Conservation (phyloP, 148 eudicot species). For the Camellia granthamiana region DNA sequence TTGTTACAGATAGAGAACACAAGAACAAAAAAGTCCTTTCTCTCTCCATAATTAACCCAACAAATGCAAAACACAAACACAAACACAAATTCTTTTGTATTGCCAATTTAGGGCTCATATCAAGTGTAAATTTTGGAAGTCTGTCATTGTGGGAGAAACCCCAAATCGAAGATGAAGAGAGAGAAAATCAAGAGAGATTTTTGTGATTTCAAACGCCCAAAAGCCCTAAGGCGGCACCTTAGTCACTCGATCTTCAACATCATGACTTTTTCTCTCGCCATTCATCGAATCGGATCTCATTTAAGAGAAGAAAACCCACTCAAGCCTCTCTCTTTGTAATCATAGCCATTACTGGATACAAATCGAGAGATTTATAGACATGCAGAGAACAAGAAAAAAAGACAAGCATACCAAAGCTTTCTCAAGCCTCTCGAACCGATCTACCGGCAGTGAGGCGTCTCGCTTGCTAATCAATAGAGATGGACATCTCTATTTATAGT, state of each 20-base stretch:
- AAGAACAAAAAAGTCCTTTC: background rate
- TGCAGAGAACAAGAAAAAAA: no score
- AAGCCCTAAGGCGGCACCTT: slow-evolving; percentile 19
- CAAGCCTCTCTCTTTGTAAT: slow-evolving; percentile 38
- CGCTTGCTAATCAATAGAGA: background rate
- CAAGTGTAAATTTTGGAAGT: slow-evolving; percentile 22
- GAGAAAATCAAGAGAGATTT: background rate
- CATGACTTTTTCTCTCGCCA: background rate
- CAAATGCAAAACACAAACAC: background rate
- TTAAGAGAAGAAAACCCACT: slow-evolving; percentile 14
- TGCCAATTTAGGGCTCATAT: slow-evolving; percentile 23
- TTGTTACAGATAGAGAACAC: slow-evolving; percentile 12
- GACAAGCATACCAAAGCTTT: background rate
- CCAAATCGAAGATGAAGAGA: slow-evolving; percentile 8
- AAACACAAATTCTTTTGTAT: background rate
- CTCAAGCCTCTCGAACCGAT: background rate
- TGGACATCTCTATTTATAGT: no score
- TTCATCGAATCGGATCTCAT: background rate
- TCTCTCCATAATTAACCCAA: slow-evolving; percentile 19
- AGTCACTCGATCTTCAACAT: background rate
- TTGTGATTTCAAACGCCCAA: slow-evolving; percentile 15
- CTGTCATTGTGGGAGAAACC: slow-evolving; percentile 20
- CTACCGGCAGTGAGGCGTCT: background rate
- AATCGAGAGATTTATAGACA: no score
- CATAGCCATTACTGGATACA: slow-evolving; percentile 10